Evolutionary conservation across 169 alveolate genomes (phyloP), one percentile per base, ranked within the genome.

Genomic region (Amoebophrya sp.): DNA sequence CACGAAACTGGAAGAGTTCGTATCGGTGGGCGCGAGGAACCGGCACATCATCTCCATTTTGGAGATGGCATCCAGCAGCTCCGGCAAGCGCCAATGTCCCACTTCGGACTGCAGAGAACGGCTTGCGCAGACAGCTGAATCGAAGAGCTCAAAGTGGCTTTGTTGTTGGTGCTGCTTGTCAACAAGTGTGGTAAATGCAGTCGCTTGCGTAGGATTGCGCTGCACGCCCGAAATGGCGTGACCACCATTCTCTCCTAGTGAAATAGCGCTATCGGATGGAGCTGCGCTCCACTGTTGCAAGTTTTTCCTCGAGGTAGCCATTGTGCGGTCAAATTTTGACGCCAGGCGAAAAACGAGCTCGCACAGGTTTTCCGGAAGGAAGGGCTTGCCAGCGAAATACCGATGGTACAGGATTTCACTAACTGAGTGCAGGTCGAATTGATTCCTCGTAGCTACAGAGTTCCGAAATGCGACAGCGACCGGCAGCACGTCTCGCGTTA

Each of bases 1-100:
- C n/a, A n/a, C n/a, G n/a, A n/a, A n/a, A n/a, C n/a, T n/a, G n/a
- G n/a, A 53, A 10, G 76, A 14, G 76, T 10, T 10, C 0, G 83
- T 65, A 1, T 29, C 1, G n/a, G 83, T 26, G 1, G 83, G 26
- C 2, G 33, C 12, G 36, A 65, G 2, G 26, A 65, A 65, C 10
- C 83, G 83, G 2, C 2, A 6, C 36, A 65, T 18, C 83, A 65
- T 65, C 33, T 65, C 83, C 33, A 65, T 65, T 65, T 65, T 65
- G 39, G 83, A 65, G 2, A 65, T 65, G 10, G 83, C 83, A 36
- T 65, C 83, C 83, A 65, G 83, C 83, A 65, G 33, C 83, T 65
- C 83, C 83, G 83, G 83, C 3, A 65, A 36, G 83, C 83, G 83
- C 83, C 83, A 65, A 29, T 6, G 2, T 29, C 83, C 83, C 33